Conservation (phyloP, 345 rosid genomes). For the Eutrema japonicum region DNA sequence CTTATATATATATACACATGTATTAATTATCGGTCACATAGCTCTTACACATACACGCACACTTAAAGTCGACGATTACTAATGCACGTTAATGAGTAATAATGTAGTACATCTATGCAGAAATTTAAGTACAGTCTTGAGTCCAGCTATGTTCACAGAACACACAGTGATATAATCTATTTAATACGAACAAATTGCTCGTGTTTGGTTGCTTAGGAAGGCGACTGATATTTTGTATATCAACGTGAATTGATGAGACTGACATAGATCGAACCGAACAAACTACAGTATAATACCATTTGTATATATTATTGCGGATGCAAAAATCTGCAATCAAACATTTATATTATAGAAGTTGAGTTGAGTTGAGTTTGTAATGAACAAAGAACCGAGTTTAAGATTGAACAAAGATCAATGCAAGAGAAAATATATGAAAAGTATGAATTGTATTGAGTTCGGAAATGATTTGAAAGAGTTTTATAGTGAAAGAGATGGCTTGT, state of each 20-base stretch:
- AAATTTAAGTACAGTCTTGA: constrained; percentile 14
- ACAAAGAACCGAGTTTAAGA: too few relatives aligned
- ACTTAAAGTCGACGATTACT: constrained; percentile 18
- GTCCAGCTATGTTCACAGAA: constrained; percentile 7
- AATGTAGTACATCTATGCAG: constrained; percentile 3
- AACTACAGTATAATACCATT: neutral
- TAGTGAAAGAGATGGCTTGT: too few relatives aligned
- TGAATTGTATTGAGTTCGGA: too few relatives aligned
- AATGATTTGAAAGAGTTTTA: too few relatives aligned
- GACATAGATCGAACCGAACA: constrained; percentile 12
- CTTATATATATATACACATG: neutral
- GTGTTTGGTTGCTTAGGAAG: neutral
- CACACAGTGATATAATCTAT: neutral
- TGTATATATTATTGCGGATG: too few relatives aligned
- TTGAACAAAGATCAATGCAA: too few relatives aligned
- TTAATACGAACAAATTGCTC: neutral
- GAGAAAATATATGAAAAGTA: too few relatives aligned
- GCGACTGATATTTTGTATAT: constrained; percentile 3
- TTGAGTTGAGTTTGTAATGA: too few relatives aligned
- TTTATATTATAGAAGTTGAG: too few relatives aligned
- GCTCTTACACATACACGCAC: constrained; percentile 19
- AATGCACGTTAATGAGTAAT: constrained; percentile 18
- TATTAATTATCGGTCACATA: constrained; percentile 4
- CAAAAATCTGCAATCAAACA: too few relatives aligned
- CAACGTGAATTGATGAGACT: constrained; percentile 17